Evolutionary conservation across 2,329 filamentous ascomycete genomes (phyloP).

Genomic region (Diaporthe caulivora): DNA sequence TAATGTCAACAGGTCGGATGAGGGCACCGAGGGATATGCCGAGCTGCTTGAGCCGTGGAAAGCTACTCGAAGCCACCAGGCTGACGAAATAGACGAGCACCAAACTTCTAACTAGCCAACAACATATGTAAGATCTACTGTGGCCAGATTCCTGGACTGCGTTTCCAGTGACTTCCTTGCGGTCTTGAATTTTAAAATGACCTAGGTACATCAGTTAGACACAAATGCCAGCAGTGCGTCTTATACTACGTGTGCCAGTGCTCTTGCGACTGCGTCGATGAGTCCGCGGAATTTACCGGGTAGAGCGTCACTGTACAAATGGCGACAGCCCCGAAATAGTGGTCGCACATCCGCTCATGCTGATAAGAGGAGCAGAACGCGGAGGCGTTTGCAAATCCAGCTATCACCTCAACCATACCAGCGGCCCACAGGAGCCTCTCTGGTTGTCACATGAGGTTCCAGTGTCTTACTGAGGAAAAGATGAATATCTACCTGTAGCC

Average conservation of each 20-base stretch:
- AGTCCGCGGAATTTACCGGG: neutral
- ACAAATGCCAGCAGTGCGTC: neutral
- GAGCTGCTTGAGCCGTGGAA: slow-evolving; percentile 6
- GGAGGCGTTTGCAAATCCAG: no score
- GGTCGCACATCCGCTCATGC: no score
- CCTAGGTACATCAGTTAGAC: neutral
- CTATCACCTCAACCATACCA: no score
- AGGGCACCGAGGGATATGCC: slow-evolving; percentile 41
- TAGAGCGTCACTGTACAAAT: no score
- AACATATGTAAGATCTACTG: neutral
- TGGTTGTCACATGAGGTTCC: no score
- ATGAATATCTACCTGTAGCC: no score
- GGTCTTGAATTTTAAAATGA: neutral
- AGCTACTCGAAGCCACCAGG: neutral
- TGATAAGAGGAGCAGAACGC: no score
- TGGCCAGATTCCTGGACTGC: neutral
- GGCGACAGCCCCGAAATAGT: no score
- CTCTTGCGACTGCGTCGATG: neutral
- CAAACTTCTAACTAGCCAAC: neutral
- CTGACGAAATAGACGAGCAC: neutral
- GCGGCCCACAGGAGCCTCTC: no score
- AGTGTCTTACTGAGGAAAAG: no score
- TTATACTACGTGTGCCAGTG: neutral
- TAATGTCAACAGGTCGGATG: slow-evolving; percentile 27
- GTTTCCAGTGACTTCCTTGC: neutral